A percentile compares a stretch with the other conserved stretches of the same genome.
phyloP scores from a whole-genome alignment of 2,329 filamentous ascomycete species.

The Arachnomyces sp. region DNA sequence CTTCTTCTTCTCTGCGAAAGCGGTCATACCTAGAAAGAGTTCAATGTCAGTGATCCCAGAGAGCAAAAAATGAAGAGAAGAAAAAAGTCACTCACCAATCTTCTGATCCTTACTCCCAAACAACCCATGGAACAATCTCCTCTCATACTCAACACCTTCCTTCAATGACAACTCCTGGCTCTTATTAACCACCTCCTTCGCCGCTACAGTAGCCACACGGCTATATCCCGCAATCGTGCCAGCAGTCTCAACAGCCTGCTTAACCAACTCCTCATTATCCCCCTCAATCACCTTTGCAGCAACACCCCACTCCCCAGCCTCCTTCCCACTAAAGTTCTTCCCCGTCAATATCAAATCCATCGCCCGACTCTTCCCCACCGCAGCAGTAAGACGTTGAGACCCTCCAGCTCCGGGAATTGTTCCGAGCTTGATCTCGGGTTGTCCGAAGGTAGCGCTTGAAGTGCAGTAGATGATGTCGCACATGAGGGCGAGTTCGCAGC shows the following conservation, averaged over 20 bases:
- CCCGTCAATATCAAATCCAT: constrained; percentile 91
- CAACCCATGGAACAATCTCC: constrained; percentile 81
- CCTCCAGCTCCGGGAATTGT: constrained; percentile 88
- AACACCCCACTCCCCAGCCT: constrained; percentile 85
- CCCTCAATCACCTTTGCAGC: constrained; percentile 70
- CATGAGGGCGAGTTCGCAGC: constrained; percentile 97
- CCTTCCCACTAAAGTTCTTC: constrained; percentile 69
- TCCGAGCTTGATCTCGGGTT: constrained; percentile 94
- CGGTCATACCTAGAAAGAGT: constrained; percentile 57
- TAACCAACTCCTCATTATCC: constrained; percentile 67
- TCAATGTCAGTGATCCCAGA: constrained; percentile 7
- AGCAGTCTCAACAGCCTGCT: constrained; percentile 71
- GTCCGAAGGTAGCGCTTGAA: constrained; percentile 77
- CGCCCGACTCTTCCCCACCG: constrained; percentile 72
- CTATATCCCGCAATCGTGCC: constrained; percentile 84
- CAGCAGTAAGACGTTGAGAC: constrained; percentile 76
- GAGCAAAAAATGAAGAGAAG: not conserved
- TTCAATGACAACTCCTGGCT: constrained; percentile 81
- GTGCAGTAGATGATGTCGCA: constrained; percentile 91
- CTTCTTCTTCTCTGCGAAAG: constrained; percentile 93
- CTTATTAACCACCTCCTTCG: constrained; percentile 99
- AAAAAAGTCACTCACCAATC: constrained; percentile 54
- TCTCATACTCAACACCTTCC: constrained; percentile 91
- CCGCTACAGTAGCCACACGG: constrained; percentile 75
- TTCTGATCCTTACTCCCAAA: constrained; percentile 97